A percentile compares a stretch with the other conserved stretches of the same genome.
Conservation (phyloP, 108 stramenopile genomes). For the Stephanodiscus triporus region DNA sequence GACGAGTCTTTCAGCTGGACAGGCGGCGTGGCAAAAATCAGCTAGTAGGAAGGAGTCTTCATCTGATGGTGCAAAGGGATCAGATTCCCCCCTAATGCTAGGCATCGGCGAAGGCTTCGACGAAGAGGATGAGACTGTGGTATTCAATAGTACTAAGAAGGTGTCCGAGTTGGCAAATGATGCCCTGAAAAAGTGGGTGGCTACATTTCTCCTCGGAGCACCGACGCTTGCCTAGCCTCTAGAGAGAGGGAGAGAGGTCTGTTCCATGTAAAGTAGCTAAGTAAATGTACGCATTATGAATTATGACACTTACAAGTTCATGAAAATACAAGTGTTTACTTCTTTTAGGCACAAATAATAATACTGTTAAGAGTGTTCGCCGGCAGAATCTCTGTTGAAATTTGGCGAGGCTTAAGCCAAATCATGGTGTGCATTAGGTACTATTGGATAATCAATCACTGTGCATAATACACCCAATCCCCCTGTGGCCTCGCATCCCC, state of each 20-base stretch:
- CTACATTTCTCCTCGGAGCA: conserved; percentile 71
- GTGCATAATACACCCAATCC: conserved; percentile 3
- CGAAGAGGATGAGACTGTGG: conserved; percentile 75
- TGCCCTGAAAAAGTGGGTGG: conserved; percentile 77
- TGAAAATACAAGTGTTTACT: too few relatives aligned
- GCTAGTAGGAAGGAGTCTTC: conserved; percentile 8
- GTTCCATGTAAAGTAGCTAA: neutral
- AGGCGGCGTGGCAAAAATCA: conserved; percentile 59
- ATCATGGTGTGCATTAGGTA: too few relatives aligned
- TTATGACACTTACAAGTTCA: too few relatives aligned
- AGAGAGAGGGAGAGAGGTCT: neutral
- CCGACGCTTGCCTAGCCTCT: conserved; percentile 44
- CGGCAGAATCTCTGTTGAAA: too few relatives aligned
- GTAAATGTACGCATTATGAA: too few relatives aligned
- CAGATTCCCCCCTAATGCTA: conserved; percentile 17
- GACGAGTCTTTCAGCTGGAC: conserved; percentile 44
- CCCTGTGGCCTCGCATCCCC: neutral
- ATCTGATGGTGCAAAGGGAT: neutral
- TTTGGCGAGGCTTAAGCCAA: too few relatives aligned
- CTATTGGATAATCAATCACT: neutral
- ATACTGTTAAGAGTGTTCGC: too few relatives aligned
- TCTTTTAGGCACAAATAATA: too few relatives aligned
- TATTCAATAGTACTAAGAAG: conserved; percentile 73
- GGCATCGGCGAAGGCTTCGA: conserved; percentile 78
- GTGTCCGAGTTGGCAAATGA: conserved; percentile 75